These are phyloP conservation scores for Pseudonectria buxi DNA, from an alignment of 2,329 filamentous ascomycete genomes.

Conservation along the genomic window DNA sequence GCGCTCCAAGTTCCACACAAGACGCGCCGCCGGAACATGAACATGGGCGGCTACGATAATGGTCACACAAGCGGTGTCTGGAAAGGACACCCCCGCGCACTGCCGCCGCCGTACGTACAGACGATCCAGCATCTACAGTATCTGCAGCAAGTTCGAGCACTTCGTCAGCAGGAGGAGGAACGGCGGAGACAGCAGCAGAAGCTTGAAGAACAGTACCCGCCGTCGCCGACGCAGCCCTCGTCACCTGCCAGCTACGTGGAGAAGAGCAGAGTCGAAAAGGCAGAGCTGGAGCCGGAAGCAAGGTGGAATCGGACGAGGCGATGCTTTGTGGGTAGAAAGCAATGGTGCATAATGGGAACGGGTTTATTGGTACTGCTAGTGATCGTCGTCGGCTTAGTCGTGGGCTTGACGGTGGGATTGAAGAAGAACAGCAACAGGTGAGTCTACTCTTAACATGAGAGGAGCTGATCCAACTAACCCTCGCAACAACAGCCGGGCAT, in stretches of 20 bases:
- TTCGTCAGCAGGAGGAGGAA: constrained; percentile 10
- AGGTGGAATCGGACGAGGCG: not conserved
- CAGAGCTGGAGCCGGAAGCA: not conserved
- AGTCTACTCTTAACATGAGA: constrained; percentile 6
- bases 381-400: constrained; percentile 30
- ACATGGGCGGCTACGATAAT: no score
- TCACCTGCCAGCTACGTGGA: not conserved
- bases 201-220: no score
- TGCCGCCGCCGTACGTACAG: constrained; percentile 21
- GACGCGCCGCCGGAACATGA: constrained; percentile 17
- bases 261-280: not conserved
- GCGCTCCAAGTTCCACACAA: constrained; percentile 26
- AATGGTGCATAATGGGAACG: constrained; percentile 29
- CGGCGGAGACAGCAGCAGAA: not conserved
- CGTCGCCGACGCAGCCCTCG: no score
- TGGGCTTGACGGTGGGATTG: constrained; percentile 35
- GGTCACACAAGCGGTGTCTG: no score
- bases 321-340: constrained; percentile 2
- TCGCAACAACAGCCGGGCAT: not conserved
- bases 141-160: not conserved
- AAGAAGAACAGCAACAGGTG: constrained; percentile 26
- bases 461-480: not conserved
- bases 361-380: constrained; percentile 23
- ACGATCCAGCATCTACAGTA: not conserved
- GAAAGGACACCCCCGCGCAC: constrained; percentile 5